Evolutionary conservation across 2,329 filamentous ascomycete species (phyloP).

Genomic region (Botrytis medusae): DNA sequence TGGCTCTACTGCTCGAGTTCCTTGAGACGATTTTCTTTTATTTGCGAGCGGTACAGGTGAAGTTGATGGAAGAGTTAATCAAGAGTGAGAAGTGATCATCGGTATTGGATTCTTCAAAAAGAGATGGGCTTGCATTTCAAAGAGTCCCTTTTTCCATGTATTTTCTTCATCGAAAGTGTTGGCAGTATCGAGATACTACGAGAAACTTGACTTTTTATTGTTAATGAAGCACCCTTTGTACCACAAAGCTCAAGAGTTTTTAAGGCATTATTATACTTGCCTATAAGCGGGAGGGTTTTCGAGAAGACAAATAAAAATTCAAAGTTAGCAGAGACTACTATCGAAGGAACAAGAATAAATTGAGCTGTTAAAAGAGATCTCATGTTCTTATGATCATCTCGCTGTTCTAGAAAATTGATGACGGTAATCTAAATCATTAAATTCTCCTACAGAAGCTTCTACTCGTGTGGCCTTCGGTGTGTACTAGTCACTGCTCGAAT

Average conservation of each 20-base stretch:
- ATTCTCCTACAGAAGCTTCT: background rate
- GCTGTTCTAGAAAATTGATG: no score
- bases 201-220: background rate
- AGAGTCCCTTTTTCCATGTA: background rate
- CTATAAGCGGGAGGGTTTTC: background rate
- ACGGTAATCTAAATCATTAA: no score
- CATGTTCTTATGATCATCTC: no score
- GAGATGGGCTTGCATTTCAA: background rate
- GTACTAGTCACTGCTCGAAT: background rate
- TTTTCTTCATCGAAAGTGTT: background rate
- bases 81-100: background rate
- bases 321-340: background rate
- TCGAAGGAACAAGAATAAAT: no score
- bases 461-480: background rate
- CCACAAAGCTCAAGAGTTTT: background rate
- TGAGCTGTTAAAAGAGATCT: no score
- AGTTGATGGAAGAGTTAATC: background rate
- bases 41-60: background rate
- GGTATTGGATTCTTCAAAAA: background rate
- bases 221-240: background rate
- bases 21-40: accelerated
- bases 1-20: no score
- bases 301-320: background rate
- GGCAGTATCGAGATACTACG: background rate
- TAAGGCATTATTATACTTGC: background rate